These are phyloP conservation scores for Solanum infundibuliforme DNA, from an alignment of 257 asterid species.

Conservation along the genomic window DNA sequence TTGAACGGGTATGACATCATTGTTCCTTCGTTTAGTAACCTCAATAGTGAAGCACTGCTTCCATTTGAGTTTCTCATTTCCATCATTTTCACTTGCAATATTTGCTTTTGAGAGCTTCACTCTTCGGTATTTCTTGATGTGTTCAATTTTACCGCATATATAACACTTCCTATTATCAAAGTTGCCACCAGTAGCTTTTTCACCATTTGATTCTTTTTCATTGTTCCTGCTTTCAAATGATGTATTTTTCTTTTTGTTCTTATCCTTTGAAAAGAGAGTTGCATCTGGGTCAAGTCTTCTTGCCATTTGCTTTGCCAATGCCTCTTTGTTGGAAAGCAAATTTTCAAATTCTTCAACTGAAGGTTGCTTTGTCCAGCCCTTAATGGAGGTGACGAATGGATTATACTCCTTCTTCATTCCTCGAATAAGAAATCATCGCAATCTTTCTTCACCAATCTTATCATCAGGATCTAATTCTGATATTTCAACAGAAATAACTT, in stretches of 20 bases:
- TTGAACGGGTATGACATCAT: neutral
- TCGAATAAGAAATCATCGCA: neutral
- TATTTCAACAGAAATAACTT: neutral
- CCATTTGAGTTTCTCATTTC: too few species aligned
- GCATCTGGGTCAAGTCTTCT: neutral
- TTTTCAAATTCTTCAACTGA: too few species aligned
- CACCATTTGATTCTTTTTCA: neutral
- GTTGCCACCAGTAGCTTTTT: neutral
- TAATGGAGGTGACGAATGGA: neutral
- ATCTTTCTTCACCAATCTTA: neutral
- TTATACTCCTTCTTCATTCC: neutral
- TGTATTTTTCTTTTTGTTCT: neutral
- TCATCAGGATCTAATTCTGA: neutral
- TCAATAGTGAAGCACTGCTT: too few species aligned
- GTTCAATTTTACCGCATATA: too few species aligned
- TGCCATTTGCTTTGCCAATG: neutral
- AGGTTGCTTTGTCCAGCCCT: neutral
- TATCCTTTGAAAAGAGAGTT: neutral
- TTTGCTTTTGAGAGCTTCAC: neutral
- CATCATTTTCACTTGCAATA: too few species aligned
- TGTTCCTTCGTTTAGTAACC: too few species aligned
- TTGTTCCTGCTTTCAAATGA: neutral
- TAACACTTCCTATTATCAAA: too few species aligned
- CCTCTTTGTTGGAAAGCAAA: neutral
- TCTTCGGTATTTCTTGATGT: too few species aligned